These are phyloP conservation scores for Penicillium malachiteum DNA, from an alignment of 495 filamentous ascomycete genomes.

Conservation along the genomic window DNA sequence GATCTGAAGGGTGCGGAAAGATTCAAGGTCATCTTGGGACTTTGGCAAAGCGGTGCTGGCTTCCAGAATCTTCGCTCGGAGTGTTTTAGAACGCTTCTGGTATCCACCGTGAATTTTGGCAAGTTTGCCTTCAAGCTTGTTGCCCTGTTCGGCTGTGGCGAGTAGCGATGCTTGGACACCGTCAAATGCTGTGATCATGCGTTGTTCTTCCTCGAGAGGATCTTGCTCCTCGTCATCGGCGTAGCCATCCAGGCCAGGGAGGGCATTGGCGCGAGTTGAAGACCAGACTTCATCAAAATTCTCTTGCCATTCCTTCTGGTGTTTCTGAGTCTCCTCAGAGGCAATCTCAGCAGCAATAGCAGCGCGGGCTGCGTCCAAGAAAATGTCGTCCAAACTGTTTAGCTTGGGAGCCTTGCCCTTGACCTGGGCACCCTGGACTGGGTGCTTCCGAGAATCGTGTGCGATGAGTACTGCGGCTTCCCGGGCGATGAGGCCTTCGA, in stretches of 20 bases:
- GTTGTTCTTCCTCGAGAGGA: constrained; percentile 46
- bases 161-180: constrained; percentile 68
- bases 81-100: constrained; percentile 75
- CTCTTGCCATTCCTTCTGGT: constrained; percentile 49
- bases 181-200: constrained; percentile 43
- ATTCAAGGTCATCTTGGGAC: constrained; percentile 66
- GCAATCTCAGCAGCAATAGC: constrained; percentile 73
- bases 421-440: constrained; percentile 63
- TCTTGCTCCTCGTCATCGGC: constrained; percentile 62
- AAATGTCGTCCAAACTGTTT: constrained; percentile 66
- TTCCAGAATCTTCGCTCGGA: constrained; percentile 78
- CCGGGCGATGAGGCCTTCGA: constrained; percentile 61
- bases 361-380: constrained; percentile 69
- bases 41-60: constrained; percentile 74
- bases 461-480: constrained; percentile 79
- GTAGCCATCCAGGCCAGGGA: constrained; percentile 79
- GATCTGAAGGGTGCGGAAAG: constrained; percentile 72
- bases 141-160: constrained; percentile 70
- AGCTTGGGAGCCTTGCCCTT: constrained; percentile 60
- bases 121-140: constrained; percentile 94
- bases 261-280: constrained; percentile 54
- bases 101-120: constrained; percentile 84
- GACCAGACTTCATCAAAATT: constrained; percentile 68
- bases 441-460: constrained; percentile 75
- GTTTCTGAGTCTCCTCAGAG: constrained; percentile 40